Percentiles rank a stretch among this genome's conserved stretches.
Evolutionary conservation across 805 yeast species (phyloP).

Genomic region (Saturnispora sanitii): DNA sequence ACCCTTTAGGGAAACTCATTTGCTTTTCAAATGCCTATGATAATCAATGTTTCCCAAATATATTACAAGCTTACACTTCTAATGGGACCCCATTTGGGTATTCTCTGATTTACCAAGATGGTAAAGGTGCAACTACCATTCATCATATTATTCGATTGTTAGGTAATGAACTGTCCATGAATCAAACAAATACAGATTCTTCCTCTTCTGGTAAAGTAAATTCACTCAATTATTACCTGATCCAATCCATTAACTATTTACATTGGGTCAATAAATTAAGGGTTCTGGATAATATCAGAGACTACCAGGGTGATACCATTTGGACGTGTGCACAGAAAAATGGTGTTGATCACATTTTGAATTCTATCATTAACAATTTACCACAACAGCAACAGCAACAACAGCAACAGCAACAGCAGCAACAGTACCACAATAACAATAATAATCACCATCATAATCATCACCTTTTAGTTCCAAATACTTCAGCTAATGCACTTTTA

Average conservation of each 20-base stretch:
- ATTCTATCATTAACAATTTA: conserved; percentile 5
- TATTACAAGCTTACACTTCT: conserved; percentile 33
- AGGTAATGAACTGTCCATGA: conserved; percentile 1
- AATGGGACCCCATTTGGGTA: conserved; percentile 1
- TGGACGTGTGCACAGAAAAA: conserved; percentile 5
- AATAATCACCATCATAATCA: not conserved
- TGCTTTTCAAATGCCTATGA: conserved; percentile 68
- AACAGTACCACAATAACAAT: no score
- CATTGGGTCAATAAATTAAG: conserved; percentile 1
- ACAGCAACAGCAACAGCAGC: not conserved
- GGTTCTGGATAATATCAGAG: conserved; percentile 1
- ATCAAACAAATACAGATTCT: not conserved
- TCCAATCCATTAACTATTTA: conserved; percentile 4
- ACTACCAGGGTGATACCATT: conserved; percentile 7
- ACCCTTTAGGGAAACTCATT: conserved; percentile 57
- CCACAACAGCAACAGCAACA: not conserved
- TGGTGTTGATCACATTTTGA: conserved; percentile 5
- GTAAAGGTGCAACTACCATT: conserved; percentile 75
- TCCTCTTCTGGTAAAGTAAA: conserved; percentile 1
- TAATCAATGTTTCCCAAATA: conserved; percentile 45
- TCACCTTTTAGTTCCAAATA: not conserved
- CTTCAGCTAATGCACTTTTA: not conserved
- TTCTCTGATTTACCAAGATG: conserved; percentile 33
- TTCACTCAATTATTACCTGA: conserved; percentile 5
- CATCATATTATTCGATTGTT: conserved; percentile 29